phyloP scores from a whole-genome alignment of 768 basidiomycete species.

The Leccinum rimulosum region DNA sequence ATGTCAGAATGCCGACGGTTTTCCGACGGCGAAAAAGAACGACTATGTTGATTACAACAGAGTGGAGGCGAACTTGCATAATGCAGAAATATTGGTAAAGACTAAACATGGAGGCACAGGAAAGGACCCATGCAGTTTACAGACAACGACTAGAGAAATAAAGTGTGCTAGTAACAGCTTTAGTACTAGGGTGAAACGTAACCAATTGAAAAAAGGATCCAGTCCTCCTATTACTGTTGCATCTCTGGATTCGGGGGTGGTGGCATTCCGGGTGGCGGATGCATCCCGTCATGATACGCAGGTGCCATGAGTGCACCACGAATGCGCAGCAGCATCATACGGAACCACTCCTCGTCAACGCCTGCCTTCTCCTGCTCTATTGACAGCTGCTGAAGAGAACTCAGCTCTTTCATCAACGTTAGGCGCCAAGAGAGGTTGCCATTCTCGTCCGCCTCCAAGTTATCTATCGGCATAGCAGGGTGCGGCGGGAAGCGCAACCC shows the following conservation, averaged over 20 bases:
- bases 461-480: slow-evolving; percentile 61
- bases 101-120: not conserved
- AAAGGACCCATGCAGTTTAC: slow-evolving; percentile 1
- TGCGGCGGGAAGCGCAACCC: slow-evolving; percentile 64
- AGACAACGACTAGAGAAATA: slow-evolving; percentile 1
- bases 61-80: not conserved
- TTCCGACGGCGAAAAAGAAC: not conserved
- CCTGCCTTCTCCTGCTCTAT: slow-evolving; percentile 80
- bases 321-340: slow-evolving; percentile 82
- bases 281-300: slow-evolving; percentile 37
- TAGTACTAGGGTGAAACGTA: slow-evolving; percentile 5
- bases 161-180: not conserved
- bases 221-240: slow-evolving; percentile 20
- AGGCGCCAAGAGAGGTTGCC: slow-evolving; percentile 79
- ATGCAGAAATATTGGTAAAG: not conserved
- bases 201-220: not conserved
- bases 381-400: slow-evolving; percentile 71
- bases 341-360: slow-evolving; percentile 80
- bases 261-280: slow-evolving; percentile 36
- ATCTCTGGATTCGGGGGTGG: slow-evolving; percentile 35
- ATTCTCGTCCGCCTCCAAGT: slow-evolving; percentile 72
- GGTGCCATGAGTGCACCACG: slow-evolving; percentile 65
- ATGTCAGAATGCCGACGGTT: not conserved
- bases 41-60: too few species aligned
- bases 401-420: slow-evolving; percentile 79